Evolutionary conservation across 179 eudicot species (phyloP), one percentile per base, ranked within the genome.

Genomic region (Beta lomatogona): DNA sequence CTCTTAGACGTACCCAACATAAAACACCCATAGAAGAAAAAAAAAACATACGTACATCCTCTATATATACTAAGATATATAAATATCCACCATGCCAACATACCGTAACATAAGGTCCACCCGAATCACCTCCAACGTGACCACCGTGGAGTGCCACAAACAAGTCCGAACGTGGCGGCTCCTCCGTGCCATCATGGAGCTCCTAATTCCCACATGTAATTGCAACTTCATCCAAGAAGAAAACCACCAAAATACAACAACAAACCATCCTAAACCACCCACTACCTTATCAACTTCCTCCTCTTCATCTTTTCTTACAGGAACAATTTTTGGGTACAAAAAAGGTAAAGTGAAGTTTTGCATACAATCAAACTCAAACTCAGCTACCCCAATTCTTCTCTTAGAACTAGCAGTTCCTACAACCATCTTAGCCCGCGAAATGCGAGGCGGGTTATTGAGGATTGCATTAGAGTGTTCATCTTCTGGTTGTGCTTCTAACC

Each of bases 151-250:
- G 79, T 91, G 95, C 86, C 88, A 91, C 69, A 91, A 91, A 68
- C 95, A 91, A 79, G 95, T 91, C 77, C 91, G 95, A 11, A 85
- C 93, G 12, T 90, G 95, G 95, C 87, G 93, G 83, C 93, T 91
- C 79, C 89, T 91, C 79, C 93, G 95, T 13, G 77, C 91, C 67
- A 75, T 91, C 54, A 44, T 83, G 75, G 91, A 89, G 66, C 88
- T 91, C 31, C 95, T 91, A 45, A 90, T 91, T 22, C 95, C 91
- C 14, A 86, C 86, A 9, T 91, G 95, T 85, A 86, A 86, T 78
- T 84, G 89, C 86, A 76, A 83, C 53, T 84, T 83, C 44, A 55
- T 85, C 28, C 86, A 85, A 63, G 76, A 80, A 16, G 28, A 78
- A n/a, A 10, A 76, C 48, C 58, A 71, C 76, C 60, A 65, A 14